Percentiles rank a stretch among this genome's conserved stretches.
These are phyloP conservation scores for Diaporthe velutina DNA, from an alignment of 2,329 filamentous ascomycete genomes.

Conservation along the genomic window DNA sequence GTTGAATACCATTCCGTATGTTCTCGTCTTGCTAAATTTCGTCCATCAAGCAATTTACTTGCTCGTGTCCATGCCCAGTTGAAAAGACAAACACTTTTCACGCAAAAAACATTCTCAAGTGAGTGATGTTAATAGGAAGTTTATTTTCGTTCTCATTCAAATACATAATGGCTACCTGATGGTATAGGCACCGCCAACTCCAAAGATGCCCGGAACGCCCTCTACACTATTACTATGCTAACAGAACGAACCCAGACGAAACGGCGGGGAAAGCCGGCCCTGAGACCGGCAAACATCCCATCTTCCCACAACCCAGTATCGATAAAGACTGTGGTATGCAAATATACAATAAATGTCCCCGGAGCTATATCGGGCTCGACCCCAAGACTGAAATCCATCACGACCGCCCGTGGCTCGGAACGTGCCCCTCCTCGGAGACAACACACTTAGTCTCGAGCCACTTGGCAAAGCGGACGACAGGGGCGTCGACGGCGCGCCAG, in stretches of 20 bases:
- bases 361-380: background rate
- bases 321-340: slow-evolving; percentile 23
- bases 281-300: background rate
- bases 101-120: too few relatives aligned
- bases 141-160: background rate
- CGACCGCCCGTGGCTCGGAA: slow-evolving; percentile 15
- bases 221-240: slow-evolving; percentile 15
- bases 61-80: background rate
- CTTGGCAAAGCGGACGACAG: slow-evolving; percentile 67
- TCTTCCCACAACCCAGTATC: background rate
- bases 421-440: slow-evolving; percentile 38
- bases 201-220: slow-evolving; percentile 28
- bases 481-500: slow-evolving; percentile 67
- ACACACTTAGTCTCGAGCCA: slow-evolving; percentile 64
- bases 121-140: background rate
- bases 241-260: background rate
- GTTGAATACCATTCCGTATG: background rate
- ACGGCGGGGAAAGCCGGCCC: background rate
- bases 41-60: background rate
- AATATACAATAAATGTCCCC: background rate
- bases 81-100: background rate
- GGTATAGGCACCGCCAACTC: slow-evolving; percentile 29
- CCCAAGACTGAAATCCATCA: background rate
- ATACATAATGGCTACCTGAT: slow-evolving; percentile 6
- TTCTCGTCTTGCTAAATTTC: background rate